Conservation (phyloP, 1,284 basidiomycete species). For the Xerocomus nothofagi region DNA sequence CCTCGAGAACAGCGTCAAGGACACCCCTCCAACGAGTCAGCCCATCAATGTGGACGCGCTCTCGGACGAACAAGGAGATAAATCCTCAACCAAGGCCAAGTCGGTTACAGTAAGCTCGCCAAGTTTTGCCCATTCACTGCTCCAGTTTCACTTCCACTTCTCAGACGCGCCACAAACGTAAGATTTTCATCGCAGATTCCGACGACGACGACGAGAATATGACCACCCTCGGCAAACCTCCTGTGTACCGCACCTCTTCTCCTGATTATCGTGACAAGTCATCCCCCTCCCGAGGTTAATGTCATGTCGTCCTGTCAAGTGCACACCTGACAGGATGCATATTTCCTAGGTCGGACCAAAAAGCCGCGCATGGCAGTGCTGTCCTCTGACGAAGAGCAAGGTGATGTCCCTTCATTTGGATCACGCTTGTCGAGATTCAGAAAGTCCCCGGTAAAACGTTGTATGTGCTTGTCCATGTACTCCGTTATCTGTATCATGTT, state of each 20-base stretch:
- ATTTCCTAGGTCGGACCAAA: conserved; percentile 41
- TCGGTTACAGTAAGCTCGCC: conserved; percentile 17
- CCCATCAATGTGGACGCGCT: conserved; percentile 72
- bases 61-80: conserved; percentile 46
- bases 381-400: conserved; percentile 46
- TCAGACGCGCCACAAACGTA: conserved; percentile 56
- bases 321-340: conserved; percentile 14
- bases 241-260: conserved; percentile 28
- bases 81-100: conserved; percentile 11
- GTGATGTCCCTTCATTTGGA: conserved; percentile 48
- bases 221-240: conserved; percentile 13
- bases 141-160: conserved; percentile 1
- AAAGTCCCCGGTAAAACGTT: conserved; percentile 54
- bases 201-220: conserved; percentile 57
- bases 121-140: not conserved
- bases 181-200: conserved; percentile 65
- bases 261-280: conserved; percentile 23
- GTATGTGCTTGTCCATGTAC: conserved; percentile 34
- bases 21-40: conserved; percentile 75
- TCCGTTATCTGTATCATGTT: conserved; percentile 1
- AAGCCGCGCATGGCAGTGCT: conserved; percentile 49
- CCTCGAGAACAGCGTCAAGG: conserved; percentile 44
- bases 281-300: conserved; percentile 32
- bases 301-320: conserved; percentile 17
- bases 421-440: conserved; percentile 63